Conservation (phyloP, 2,329 filamentous ascomycete genomes). For the Biscogniauxia sp. region DNA sequence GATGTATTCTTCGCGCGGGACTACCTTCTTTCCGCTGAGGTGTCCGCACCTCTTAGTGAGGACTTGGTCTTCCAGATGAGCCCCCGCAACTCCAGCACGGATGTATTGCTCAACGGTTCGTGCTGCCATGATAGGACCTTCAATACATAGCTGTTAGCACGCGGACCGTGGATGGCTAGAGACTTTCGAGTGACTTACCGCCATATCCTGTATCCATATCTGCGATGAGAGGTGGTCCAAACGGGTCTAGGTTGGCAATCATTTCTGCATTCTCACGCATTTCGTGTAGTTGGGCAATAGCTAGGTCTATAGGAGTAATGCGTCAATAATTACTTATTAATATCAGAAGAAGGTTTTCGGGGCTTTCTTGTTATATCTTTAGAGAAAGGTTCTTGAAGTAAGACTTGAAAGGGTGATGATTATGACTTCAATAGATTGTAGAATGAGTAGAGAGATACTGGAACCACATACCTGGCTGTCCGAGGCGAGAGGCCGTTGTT, state of each 20-base stretch:
- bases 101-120: constrained; percentile 49
- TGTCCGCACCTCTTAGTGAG: constrained; percentile 65
- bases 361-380: neutral
- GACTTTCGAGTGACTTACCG: constrained; percentile 31
- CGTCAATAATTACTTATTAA: neutral
- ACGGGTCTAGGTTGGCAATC: constrained; percentile 49
- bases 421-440: neutral
- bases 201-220: constrained; percentile 56
- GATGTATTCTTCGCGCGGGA: constrained; percentile 48
- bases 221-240: constrained; percentile 46
- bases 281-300: constrained; percentile 48
- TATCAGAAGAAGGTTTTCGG: neutral
- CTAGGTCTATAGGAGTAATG: constrained; percentile 37
- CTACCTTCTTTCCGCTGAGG: constrained; percentile 59
- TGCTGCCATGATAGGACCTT: constrained; percentile 38
- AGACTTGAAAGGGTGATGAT: neutral
- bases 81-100: constrained; percentile 47
- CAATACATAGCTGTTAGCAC: constrained; percentile 8
- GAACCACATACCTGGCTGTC: constrained; percentile 34
- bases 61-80: constrained; percentile 40
- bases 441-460: neutral
- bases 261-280: constrained; percentile 53
- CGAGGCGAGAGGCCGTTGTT: constrained; percentile 52
- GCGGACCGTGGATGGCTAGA: no score
- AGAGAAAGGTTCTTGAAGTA: neutral